Evolutionary conservation across 2,329 filamentous ascomycete genomes (phyloP).

Genomic region (Celoporthe dispersa): DNA sequence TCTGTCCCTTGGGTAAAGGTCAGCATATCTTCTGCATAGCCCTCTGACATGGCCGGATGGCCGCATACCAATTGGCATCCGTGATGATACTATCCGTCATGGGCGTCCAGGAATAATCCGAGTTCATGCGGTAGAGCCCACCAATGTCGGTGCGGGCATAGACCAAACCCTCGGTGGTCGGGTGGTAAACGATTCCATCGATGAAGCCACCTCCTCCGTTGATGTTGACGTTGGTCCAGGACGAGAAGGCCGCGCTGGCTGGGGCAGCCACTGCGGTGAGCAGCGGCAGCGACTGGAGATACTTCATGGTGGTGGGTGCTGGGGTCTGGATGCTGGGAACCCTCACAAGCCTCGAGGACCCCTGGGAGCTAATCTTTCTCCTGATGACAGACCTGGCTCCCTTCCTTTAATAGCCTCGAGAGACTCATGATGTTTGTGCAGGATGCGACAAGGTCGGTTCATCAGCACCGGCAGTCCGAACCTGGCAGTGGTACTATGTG

Average conservation of each 20-base stretch:
- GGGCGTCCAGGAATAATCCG: slow-evolving; percentile 45
- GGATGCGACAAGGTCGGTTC: neutral
- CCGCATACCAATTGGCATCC: slow-evolving; percentile 25
- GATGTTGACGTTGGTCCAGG: slow-evolving; percentile 43
- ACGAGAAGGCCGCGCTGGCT: slow-evolving; percentile 35
- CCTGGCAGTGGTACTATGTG: neutral
- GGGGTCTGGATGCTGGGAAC: slow-evolving; percentile 1
- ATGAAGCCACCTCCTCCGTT: slow-evolving; percentile 63
- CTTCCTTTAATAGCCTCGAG: neutral
- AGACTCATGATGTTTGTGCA: neutral
- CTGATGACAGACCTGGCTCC: neutral
- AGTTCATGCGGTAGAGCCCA: slow-evolving; percentile 58
- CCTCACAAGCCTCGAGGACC: neutral
- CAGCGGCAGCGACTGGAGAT: slow-evolving; percentile 30
- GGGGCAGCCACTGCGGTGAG: slow-evolving; percentile 35
- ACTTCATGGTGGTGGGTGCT: slow-evolving; percentile 26
- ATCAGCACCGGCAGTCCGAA: neutral
- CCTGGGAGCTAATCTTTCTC: too few relatives aligned
- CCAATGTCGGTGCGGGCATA: slow-evolving; percentile 63
- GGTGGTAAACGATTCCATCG: slow-evolving; percentile 61
- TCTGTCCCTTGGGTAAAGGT: slow-evolving; percentile 45
- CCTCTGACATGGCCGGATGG: neutral
- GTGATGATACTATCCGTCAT: slow-evolving; percentile 27
- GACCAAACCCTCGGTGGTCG: slow-evolving; percentile 52
- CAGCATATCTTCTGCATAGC: neutral